These are phyloP conservation scores for Claviceps digitariae DNA, from an alignment of 2,329 filamentous ascomycete genomes.

Conservation along the genomic window DNA sequence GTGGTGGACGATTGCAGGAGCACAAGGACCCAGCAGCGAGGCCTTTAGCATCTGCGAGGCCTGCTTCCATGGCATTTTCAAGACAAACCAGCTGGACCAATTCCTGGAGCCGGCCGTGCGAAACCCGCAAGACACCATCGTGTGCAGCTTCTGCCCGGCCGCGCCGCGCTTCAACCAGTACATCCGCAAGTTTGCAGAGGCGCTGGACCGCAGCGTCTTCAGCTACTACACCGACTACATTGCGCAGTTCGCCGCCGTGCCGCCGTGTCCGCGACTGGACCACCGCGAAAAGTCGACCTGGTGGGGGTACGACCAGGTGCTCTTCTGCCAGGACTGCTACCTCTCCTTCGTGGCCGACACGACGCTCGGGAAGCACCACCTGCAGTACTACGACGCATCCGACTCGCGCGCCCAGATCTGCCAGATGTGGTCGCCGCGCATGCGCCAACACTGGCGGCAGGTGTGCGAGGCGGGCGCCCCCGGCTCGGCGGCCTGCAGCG, in stretches of 20 bases:
- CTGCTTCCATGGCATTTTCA: slow-evolving; percentile 19
- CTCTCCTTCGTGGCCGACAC: slow-evolving; percentile 17
- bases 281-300: slow-evolving; percentile 14
- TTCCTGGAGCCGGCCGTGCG: slow-evolving; percentile 17
- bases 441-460: slow-evolving; percentile 22
- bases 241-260: slow-evolving; percentile 15
- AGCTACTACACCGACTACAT: slow-evolving; percentile 16
- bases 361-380: slow-evolving; percentile 9
- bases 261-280: slow-evolving; percentile 16
- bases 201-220: slow-evolving; percentile 20
- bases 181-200: slow-evolving; percentile 15
- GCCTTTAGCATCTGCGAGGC: slow-evolving; percentile 19
- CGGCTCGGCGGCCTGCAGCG: slow-evolving; percentile 13
- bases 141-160: slow-evolving; percentile 18
- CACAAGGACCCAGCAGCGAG: slow-evolving; percentile 4
- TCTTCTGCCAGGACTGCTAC: slow-evolving; percentile 23
- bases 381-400: slow-evolving; percentile 14
- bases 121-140: slow-evolving; percentile 8
- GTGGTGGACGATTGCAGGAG: slow-evolving; percentile 20
- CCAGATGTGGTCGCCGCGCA: slow-evolving; percentile 24
- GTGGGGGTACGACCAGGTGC: slow-evolving; percentile 21
- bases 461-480: slow-evolving; percentile 15
- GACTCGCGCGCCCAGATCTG: slow-evolving; percentile 18
- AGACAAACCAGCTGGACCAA: slow-evolving; percentile 11
- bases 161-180: slow-evolving; percentile 14